These are phyloP conservation scores for Plantago ovata DNA, from an alignment of 257 asterid species.

Conservation along the genomic window DNA sequence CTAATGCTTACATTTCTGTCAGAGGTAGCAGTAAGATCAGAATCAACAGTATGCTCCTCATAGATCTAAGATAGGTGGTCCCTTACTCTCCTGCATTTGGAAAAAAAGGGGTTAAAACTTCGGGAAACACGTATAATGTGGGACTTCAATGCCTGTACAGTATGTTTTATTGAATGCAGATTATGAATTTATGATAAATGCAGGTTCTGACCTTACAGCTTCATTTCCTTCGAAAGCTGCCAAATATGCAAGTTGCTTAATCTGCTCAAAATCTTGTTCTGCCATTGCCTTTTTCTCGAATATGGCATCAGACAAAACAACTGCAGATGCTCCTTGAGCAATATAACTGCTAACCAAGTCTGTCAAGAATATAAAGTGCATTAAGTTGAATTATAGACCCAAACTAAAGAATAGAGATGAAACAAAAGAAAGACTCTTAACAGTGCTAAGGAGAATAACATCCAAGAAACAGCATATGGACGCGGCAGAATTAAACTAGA, in stretches of 20 bases:
- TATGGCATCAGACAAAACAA: slow-evolving; percentile 86
- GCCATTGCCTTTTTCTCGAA: slow-evolving; percentile 59
- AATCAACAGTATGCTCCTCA: no score
- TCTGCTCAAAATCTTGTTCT: slow-evolving; percentile 31
- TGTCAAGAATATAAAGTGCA: no score
- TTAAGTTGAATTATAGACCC: no score
- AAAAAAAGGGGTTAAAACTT: no score
- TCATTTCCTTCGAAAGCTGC: slow-evolving; percentile 46
- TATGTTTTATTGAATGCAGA: no score
- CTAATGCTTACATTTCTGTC: no score
- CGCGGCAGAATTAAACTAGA: not conserved
- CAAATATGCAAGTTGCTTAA: slow-evolving; percentile 43
- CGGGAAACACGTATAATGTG: no score
- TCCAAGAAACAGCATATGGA: not conserved
- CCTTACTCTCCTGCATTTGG: no score
- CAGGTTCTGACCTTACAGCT: slow-evolving; percentile 39
- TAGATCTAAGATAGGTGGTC: no score
- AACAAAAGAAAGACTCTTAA: not conserved
- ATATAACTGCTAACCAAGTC: slow-evolving; percentile 56
- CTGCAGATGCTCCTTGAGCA: slow-evolving; percentile 63
- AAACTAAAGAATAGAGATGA: not conserved
- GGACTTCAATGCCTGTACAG: no score
- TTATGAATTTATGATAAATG: no score
- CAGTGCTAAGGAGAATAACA: not conserved
- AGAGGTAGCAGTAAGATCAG: no score